Percentiles rank a stretch among this genome's conserved stretches.
phyloP scores from a whole-genome alignment of 768 basidiomycete species.

The Chalciporus chontae region DNA sequence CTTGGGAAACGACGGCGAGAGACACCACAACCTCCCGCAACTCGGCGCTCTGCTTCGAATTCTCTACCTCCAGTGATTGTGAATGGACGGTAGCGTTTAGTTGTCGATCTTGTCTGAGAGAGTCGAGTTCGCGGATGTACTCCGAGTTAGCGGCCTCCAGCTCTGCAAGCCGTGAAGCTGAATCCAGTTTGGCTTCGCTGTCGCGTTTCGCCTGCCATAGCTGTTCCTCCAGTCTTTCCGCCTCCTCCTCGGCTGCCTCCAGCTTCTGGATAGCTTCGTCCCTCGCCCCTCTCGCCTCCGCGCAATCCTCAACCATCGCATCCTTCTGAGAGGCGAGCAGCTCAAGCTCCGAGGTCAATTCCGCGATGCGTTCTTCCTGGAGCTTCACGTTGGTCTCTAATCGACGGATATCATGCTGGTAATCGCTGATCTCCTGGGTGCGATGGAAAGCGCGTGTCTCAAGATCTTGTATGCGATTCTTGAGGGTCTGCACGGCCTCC shows the following conservation, averaged over 20 bases:
- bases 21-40: conserved; percentile 19
- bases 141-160: conserved; percentile 16
- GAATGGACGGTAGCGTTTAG: conserved; percentile 6
- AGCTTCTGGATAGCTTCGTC: conserved; percentile 55
- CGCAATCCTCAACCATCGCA: conserved; percentile 84
- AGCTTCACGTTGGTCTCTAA: conserved; percentile 71
- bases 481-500: conserved; percentile 52
- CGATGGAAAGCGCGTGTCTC: conserved; percentile 61
- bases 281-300: conserved; percentile 68
- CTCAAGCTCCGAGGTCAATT: conserved; percentile 70
- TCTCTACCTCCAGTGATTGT: conserved; percentile 10
- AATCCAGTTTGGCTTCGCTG: conserved; percentile 34
- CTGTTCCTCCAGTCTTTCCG: conserved; percentile 43
- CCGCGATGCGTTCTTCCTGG: conserved; percentile 69
- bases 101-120: conserved; percentile 9
- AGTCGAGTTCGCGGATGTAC: conserved; percentile 13
- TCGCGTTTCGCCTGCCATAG: conserved; percentile 18
- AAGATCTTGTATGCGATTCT: conserved; percentile 64
- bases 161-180: conserved; percentile 16
- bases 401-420: conserved; percentile 75
- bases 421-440: conserved; percentile 72
- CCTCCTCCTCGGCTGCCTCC: conserved; percentile 61
- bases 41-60: conserved; percentile 4
- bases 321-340: conserved; percentile 62
- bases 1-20: conserved; percentile 20